Evolutionary conservation across 78 protist species (phyloP).

Genomic region (Chrysochromulina tobinii): DNA sequence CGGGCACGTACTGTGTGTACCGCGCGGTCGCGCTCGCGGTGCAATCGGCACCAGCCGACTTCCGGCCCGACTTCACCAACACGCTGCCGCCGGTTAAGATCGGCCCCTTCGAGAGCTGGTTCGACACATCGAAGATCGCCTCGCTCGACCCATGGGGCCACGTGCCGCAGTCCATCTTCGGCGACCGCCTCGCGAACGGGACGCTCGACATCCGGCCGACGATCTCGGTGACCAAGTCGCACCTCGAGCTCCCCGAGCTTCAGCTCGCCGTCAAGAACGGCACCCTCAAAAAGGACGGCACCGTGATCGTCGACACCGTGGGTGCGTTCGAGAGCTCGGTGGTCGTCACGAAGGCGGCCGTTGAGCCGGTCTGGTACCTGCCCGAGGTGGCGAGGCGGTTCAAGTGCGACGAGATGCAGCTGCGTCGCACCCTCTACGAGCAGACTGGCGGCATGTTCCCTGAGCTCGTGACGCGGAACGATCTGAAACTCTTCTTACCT

Average conservation of each 20-base stretch:
- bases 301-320: background rate
- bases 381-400: constrained; percentile 48
- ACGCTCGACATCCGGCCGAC: constrained; percentile 49
- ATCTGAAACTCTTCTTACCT: constrained; percentile 43
- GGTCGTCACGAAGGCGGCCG: constrained; percentile 38
- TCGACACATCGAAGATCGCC: constrained; percentile 3
- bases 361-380: constrained; percentile 52
- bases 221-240: constrained; percentile 41
- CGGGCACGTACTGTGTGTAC: constrained; percentile 46
- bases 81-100: constrained; percentile 17
- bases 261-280: constrained; percentile 32
- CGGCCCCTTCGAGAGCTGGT: constrained; percentile 37
- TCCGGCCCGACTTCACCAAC: constrained; percentile 52
- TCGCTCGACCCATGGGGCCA: constrained; percentile 57
- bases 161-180: constrained; percentile 4
- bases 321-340: background rate
- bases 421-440: constrained; percentile 36
- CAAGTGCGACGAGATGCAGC: background rate
- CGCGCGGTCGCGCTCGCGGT: constrained; percentile 45
- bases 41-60: background rate
- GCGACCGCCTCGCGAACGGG: background rate
- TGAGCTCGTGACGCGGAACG: constrained; percentile 49
- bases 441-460: constrained; percentile 44
- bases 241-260: constrained; percentile 43
- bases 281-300: background rate